Conservation (phyloP, 2,329 filamentous ascomycete species). For the Penicillium sp. region DNA sequence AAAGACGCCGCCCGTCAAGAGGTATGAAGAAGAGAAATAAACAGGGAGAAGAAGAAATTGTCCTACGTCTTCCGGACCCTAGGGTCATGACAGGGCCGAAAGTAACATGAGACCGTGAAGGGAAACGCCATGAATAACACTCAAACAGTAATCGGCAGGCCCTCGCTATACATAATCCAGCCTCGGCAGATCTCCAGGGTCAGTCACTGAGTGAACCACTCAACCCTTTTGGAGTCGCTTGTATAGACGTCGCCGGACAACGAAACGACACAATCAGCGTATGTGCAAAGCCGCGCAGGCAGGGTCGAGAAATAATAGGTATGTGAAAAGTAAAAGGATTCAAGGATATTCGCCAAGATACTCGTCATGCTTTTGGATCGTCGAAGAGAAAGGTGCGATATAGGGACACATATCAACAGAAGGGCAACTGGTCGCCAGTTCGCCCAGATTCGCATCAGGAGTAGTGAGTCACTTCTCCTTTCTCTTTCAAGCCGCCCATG, state of each 20-base stretch:
- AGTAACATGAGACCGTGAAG: conserved; percentile 27
- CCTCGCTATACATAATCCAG: conserved; percentile 31
- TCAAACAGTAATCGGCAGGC: conserved; percentile 23
- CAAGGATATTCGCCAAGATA: conserved; percentile 26
- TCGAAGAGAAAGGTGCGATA: conserved; percentile 14
- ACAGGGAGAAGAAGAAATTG: conserved; percentile 12
- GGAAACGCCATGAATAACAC: conserved; percentile 27
- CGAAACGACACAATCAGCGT: conserved; percentile 18
- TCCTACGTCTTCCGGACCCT: conserved; percentile 33
- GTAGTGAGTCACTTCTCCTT: conserved; percentile 51
- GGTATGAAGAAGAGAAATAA: conserved; percentile 20
- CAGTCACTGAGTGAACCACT: not conserved
- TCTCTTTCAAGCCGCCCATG: conserved; percentile 92
- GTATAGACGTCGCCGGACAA: conserved; percentile 7
- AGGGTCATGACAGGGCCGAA: conserved; percentile 40
- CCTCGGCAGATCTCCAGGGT: conserved; percentile 10
- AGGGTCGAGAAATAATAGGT: conserved; percentile 21
- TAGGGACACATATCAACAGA: not conserved
- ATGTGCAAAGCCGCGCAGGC: conserved; percentile 33
- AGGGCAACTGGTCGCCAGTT: not conserved
- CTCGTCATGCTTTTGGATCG: conserved; percentile 35
- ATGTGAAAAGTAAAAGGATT: conserved; percentile 21
- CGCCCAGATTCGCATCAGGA: conserved; percentile 23
- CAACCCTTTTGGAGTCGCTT: not conserved
- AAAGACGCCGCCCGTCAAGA: not conserved